These are phyloP conservation scores for Musa acuminata DNA, from an alignment of 176 grass and related monocot genomes.

Conservation along the genomic window DNA sequence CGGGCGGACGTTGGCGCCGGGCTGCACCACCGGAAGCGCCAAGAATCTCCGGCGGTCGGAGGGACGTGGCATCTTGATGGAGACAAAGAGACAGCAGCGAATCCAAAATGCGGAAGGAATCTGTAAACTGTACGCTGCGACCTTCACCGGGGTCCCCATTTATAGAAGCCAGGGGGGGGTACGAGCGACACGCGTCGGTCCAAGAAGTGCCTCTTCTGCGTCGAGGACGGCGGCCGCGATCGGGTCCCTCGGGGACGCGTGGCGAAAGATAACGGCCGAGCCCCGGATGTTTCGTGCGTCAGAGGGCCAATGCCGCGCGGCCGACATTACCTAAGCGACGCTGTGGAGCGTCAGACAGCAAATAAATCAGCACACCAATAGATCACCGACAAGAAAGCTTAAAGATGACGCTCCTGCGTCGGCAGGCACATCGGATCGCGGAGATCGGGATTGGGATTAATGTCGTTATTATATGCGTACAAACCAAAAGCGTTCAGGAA, in stretches of 20 bases:
- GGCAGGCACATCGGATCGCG: too few species aligned
- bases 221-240: not conserved
- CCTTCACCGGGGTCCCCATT: not conserved
- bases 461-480: too few species aligned
- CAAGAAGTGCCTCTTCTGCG: not conserved
- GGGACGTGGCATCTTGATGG: not conserved
- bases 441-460: too few species aligned
- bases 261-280: not conserved
- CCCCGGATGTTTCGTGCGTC: too few species aligned
- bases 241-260: not conserved
- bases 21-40: conserved; percentile 35
- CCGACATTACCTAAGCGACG: not conserved
- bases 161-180: not conserved
- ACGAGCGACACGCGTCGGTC: not conserved
- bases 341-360: not conserved
- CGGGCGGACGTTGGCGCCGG: conserved; percentile 49
- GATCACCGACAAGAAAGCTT: too few species aligned
- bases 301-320: not conserved
- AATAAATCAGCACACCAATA: too few species aligned
- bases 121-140: not conserved
- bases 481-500: not conserved
- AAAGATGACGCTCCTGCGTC: too few species aligned
- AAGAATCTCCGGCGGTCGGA: conserved; percentile 27
- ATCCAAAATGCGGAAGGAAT: not conserved
- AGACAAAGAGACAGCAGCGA: not conserved